Evolutionary conservation across 2,329 filamentous ascomycete genomes (phyloP), one percentile per base, ranked within the genome.

Genomic region (Fusarium falciforme): DNA sequence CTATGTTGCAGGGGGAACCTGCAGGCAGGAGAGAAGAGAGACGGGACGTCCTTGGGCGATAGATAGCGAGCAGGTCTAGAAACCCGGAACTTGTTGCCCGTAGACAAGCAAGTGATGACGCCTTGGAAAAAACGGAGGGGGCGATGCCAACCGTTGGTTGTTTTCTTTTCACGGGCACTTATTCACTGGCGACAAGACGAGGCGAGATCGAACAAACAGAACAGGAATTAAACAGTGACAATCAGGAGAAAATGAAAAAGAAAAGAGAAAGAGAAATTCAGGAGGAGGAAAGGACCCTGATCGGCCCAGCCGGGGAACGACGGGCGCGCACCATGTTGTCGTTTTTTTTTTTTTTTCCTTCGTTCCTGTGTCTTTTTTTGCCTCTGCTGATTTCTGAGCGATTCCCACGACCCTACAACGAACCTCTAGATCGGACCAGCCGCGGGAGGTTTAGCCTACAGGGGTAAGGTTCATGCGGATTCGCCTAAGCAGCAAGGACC

Each of bases 401-500:
- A 80, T 80, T 44, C 62, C 64, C 72, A 79, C 66, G 68, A 52
- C 69, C 55, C 52, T 62, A 70, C 71, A 67, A 64, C 62, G 62
- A 57, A 22, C 61, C 66, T 76, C 66, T 33, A 67, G 79, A 80
- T 80, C 79, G 78, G 67, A 70, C 77, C 76, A 77, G 67, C 65
- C 71, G n/a, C 65, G 63, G 68, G 66, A 71, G 70, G 60, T 74
- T 61, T 67, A 73, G 71, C 61, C 40, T 58, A 63, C 75, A 77
- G 74, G 75, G 75, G 68, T 66, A 71, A 33, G 54, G 29, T 57
- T 36, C 57, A 61, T 57, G 69, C 40, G 58, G 60, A 64, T 33
- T 71, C 27, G 57, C 31, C 25, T 65, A 42, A 47, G 20, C 16
- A 14, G 27, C 31, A 54, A 54, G 47, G 63, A 38, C 66, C 27